These are phyloP conservation scores for Cystobasidium ongulense DNA, from an alignment of 768 basidiomycete genomes.

Conservation along the genomic window DNA sequence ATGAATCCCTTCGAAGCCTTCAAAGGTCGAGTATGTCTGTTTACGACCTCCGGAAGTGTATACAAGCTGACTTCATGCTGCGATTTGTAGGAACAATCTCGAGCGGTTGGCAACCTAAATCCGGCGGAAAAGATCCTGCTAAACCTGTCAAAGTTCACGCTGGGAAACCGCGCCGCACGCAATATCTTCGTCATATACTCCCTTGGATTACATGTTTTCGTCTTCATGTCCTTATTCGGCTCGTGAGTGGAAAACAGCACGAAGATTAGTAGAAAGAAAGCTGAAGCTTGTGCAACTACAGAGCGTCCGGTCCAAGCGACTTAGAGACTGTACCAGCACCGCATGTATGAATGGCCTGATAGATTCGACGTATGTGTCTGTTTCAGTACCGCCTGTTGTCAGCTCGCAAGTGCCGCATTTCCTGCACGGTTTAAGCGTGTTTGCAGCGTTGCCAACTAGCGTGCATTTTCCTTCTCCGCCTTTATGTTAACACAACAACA, in stretches of 20 bases:
- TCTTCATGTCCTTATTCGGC: conserved; percentile 48
- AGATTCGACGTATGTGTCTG: not conserved
- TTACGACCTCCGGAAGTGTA: not conserved
- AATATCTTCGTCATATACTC: conserved; percentile 85
- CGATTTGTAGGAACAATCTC: conserved; percentile 69
- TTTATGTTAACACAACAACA: not conserved
- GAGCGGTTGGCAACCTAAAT: conserved; percentile 83
- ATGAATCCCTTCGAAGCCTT: conserved; percentile 99
- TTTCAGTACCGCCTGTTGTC: not conserved
- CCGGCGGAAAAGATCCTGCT: conserved; percentile 83
- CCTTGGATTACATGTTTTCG: conserved; percentile 65
- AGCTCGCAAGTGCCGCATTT: not conserved
- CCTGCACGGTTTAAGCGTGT: no score
- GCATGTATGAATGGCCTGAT: not conserved
- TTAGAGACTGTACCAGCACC: not conserved
- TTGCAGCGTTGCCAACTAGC: no score
- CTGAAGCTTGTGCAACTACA: not conserved
- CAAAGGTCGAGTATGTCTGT: conserved; percentile 69
- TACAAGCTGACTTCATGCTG: not conserved
- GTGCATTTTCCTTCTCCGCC: no score
- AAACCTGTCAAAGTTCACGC: conserved; percentile 69
- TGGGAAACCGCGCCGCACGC: conserved; percentile 82
- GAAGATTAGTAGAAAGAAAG: no score
- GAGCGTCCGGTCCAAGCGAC: not conserved
- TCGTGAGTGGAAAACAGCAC: conserved; percentile 18